phyloP scores from a whole-genome alignment of 2,329 filamentous ascomycete genomes.

The Periglandula ipomoeae region DNA sequence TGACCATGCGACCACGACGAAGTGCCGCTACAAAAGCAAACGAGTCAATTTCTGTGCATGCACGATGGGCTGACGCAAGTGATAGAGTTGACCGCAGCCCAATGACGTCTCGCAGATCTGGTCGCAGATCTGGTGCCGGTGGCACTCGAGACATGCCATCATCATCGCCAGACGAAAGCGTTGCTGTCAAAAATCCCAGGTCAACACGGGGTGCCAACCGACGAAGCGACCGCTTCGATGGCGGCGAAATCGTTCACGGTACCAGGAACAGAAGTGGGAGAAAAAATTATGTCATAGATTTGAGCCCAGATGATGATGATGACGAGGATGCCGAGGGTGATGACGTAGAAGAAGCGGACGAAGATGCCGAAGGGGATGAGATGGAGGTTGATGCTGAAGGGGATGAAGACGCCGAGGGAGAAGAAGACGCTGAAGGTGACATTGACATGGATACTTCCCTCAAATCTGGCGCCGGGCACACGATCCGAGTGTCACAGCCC shows the following conservation, averaged over 20 bases:
- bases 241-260: constrained; percentile 38
- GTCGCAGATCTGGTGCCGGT: constrained; percentile 33
- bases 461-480: constrained; percentile 21
- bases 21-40: constrained; percentile 33
- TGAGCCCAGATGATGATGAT: constrained; percentile 37
- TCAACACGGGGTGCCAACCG: constrained; percentile 32
- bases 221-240: constrained; percentile 29
- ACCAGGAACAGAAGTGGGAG: constrained; percentile 46
- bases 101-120: constrained; percentile 45
- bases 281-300: constrained; percentile 53
- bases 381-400: constrained; percentile 29
- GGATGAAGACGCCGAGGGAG: constrained; percentile 33
- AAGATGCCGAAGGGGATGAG: constrained; percentile 30
- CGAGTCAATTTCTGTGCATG: constrained; percentile 33
- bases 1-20: constrained; percentile 39
- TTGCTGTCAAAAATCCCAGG: constrained; percentile 45
- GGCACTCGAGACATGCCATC: constrained; percentile 36
- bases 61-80: constrained; percentile 31
- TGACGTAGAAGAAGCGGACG: constrained; percentile 32
- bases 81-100: constrained; percentile 26
- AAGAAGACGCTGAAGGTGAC: constrained; percentile 33
- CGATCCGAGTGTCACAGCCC: constrained; percentile 40
- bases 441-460: constrained; percentile 34
- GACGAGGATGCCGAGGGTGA: constrained; percentile 28
- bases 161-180: constrained; percentile 37